These are phyloP conservation scores for Ceratocystis ficicola DNA, from an alignment of 2,329 filamentous ascomycete species.

Conservation along the genomic window DNA sequence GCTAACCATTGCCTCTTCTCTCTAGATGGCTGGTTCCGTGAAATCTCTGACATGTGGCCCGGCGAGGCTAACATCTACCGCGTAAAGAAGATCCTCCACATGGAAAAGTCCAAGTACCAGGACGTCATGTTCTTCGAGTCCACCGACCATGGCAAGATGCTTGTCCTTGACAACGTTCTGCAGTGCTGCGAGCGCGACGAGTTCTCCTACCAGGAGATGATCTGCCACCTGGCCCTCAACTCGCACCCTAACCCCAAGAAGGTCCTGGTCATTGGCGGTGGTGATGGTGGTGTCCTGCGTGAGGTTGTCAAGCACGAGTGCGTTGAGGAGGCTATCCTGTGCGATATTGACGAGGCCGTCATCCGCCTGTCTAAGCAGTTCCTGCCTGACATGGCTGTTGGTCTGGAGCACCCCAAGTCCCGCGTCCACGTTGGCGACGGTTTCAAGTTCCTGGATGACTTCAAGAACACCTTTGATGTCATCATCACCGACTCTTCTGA, in stretches of 20 bases:
- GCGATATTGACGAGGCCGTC: constrained; percentile 98
- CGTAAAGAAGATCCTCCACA: constrained; percentile 95
- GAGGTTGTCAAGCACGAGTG: constrained; percentile 98
- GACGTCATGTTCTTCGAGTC: constrained; percentile 98
- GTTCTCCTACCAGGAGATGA: constrained; percentile 99
- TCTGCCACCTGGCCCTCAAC: constrained; percentile 96
- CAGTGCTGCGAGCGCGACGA: constrained; percentile 98
- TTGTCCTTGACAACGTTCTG: constrained; percentile 97
- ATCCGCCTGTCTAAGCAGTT: constrained; percentile 97
- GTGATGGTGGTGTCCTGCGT: constrained; percentile 91
- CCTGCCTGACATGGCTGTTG: constrained; percentile 84
- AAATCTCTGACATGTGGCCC: constrained; percentile 98
- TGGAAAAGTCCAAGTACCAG: constrained; percentile 99
- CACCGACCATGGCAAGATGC: constrained; percentile 87
- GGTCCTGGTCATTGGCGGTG: constrained; percentile 94
- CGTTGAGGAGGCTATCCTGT: constrained; percentile 90
- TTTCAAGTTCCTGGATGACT: constrained; percentile 95
- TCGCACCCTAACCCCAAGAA: constrained; percentile 97
- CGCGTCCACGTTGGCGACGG: constrained; percentile 90
- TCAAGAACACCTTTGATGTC: constrained; percentile 95
- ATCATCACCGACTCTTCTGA: constrained; percentile 99
- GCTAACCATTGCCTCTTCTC: constrained; percentile 16
- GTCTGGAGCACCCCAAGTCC: constrained; percentile 87
- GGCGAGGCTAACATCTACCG: constrained; percentile 97
- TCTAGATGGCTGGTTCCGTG: constrained; percentile 98